phyloP scores from a whole-genome alignment of 192 early-diverging fungal genomes.

The Backusella morwellensis region DNA sequence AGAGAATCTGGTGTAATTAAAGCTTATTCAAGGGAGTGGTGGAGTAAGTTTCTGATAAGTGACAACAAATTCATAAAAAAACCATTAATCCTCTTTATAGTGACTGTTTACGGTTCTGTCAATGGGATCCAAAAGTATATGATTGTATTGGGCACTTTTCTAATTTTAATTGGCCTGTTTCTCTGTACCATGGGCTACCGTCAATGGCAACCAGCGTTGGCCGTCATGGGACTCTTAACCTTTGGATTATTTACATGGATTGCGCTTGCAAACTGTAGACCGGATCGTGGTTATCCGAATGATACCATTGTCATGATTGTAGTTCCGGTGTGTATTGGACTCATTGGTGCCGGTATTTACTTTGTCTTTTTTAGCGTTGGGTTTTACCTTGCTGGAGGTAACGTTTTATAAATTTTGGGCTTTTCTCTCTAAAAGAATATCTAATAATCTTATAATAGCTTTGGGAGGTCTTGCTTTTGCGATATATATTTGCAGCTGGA shows the following conservation, averaged over 20 bases:
- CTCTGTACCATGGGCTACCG: neutral
- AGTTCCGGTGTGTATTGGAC: neutral
- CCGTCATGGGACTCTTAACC: neutral
- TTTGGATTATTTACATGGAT: neutral
- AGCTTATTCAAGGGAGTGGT: neutral
- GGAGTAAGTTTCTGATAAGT: neutral
- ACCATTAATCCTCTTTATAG: neutral
- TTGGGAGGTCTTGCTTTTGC: conserved; percentile 32
- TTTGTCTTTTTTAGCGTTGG: conserved; percentile 7
- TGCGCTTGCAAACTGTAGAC: conserved; percentile 12
- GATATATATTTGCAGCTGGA: conserved; percentile 24
- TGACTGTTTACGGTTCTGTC: neutral
- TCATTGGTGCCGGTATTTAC: conserved; percentile 1
- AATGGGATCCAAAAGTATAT: neutral
- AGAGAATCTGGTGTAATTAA: neutral
- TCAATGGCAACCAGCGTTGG: neutral
- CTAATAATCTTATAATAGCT: neutral
- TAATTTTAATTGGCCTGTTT: neutral
- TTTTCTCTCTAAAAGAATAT: too few relatives aligned
- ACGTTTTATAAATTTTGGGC: too few relatives aligned
- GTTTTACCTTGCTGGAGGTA: conserved; percentile 12
- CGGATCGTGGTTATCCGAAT: conserved; percentile 1
- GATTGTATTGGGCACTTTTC: neutral
- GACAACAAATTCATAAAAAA: neutral
- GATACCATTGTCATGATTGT: conserved; percentile 2